Conservation (phyloP, 495 filamentous ascomycete species). For the Podospora pseudoanserina region DNA sequence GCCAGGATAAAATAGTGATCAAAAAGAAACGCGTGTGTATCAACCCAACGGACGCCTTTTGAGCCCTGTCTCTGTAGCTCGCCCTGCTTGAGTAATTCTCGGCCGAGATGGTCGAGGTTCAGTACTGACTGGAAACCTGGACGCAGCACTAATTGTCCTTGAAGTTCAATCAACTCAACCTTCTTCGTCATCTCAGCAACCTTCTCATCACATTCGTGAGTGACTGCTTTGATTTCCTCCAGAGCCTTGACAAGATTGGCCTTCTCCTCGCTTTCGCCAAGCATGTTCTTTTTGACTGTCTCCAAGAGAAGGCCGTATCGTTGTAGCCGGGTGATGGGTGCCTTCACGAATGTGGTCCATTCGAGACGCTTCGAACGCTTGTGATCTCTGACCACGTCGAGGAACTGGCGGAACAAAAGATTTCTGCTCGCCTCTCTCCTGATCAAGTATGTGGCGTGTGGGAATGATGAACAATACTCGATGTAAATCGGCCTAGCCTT, state of each 20-base stretch:
- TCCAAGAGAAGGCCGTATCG: constrained; percentile 80
- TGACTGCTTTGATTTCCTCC: constrained; percentile 92
- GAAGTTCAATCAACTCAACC: constrained; percentile 84
- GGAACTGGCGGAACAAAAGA: constrained; percentile 77
- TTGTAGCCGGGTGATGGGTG: constrained; percentile 88
- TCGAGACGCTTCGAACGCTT: constrained; percentile 79
- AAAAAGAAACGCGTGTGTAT: constrained; percentile 89
- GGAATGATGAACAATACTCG: constrained; percentile 86
- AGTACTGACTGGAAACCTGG: constrained; percentile 87
- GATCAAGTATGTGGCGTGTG: constrained; percentile 76
- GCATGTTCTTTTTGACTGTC: constrained; percentile 81
- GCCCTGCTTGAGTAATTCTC: constrained; percentile 83
- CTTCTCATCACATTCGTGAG: constrained; percentile 85
- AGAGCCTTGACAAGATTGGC: constrained; percentile 78
- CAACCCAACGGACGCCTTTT: constrained; percentile 83
- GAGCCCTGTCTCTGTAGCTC: constrained; percentile 85
- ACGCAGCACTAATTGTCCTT: constrained; percentile 73
- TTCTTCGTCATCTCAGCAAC: constrained; percentile 94
- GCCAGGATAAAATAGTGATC: constrained; percentile 95
- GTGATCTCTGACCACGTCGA: constrained; percentile 73
- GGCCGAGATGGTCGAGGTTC: constrained; percentile 85
- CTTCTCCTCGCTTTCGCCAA: constrained; percentile 84
- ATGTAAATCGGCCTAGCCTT: constrained; percentile 88
- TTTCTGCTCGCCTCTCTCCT: constrained; percentile 83
- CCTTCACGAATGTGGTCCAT: constrained; percentile 93